Conservation (phyloP, 2,329 filamentous ascomycete genomes). For the Colletotrichum orbiculare region DNA sequence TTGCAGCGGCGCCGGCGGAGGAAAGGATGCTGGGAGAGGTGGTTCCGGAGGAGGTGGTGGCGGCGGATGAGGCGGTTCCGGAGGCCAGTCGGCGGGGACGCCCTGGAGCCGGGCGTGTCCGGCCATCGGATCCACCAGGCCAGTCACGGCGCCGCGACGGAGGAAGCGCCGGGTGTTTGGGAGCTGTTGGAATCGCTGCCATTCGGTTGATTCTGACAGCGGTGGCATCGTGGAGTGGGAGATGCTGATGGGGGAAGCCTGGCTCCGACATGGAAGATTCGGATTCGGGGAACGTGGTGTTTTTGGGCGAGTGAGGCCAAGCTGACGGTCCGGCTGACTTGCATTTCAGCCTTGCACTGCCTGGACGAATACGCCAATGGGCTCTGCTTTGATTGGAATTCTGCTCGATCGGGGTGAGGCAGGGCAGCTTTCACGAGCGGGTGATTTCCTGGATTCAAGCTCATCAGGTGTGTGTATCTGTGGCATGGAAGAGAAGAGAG, state of each 20-base stretch:
- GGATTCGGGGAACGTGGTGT: no score
- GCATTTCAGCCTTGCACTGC: not conserved
- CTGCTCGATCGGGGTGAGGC: no score
- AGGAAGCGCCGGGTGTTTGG: not conserved
- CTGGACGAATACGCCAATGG: not conserved
- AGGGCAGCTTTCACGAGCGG: no score
- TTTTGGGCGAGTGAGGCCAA: not conserved
- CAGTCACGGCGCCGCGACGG: not conserved
- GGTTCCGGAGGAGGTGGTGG: no score
- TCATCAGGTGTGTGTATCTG: no score
- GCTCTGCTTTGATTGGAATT: no score
- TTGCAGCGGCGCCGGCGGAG: no score
- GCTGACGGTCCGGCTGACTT: not conserved
- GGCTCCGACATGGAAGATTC: no score
- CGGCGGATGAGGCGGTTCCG: not conserved
- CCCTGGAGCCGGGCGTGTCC: not conserved
- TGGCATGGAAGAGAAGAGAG: no score
- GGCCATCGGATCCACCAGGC: not conserved
- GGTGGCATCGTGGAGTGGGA: not conserved
- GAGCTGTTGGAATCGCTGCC: not conserved
- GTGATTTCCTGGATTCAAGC: no score
- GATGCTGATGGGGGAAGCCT: not conserved
- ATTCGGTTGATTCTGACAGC: not conserved
- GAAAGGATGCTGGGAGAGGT: no score
- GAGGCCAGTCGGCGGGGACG: not conserved